phyloP scores from a whole-genome alignment of 805 yeast genomes.

The Cyberlindnera xylosilytica region DNA sequence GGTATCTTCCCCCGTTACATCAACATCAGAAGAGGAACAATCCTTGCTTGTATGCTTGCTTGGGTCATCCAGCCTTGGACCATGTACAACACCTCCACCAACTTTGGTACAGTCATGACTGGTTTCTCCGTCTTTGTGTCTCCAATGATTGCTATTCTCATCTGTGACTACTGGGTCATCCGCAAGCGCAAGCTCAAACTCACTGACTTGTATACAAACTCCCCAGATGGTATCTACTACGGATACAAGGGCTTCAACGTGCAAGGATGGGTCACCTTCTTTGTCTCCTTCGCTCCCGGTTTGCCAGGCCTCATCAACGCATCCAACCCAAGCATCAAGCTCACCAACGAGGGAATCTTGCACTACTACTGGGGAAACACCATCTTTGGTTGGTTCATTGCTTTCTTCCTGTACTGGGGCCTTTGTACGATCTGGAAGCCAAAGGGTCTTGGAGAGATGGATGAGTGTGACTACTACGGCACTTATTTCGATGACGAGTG shows the following conservation, averaged over 20 bases:
- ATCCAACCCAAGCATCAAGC: conserved; percentile 21
- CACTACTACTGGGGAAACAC: conserved; percentile 43
- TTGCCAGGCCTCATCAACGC: conserved; percentile 45
- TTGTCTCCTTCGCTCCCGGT: conserved; percentile 43
- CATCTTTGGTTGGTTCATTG: conserved; percentile 39
- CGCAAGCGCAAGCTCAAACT: conserved; percentile 33
- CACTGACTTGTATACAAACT: conserved; percentile 32
- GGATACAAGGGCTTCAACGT: conserved; percentile 41
- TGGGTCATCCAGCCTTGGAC: conserved; percentile 37
- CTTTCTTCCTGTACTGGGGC: conserved; percentile 37
- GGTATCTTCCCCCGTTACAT: conserved; percentile 22
- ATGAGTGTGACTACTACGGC: conserved; percentile 14
- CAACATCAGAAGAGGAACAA: conserved; percentile 35
- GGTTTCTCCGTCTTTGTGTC: conserved; percentile 35
- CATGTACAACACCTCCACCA: conserved; percentile 32
- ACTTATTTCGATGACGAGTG: conserved; percentile 12
- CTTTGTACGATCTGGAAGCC: conserved; percentile 9
- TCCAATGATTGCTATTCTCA: conserved; percentile 34
- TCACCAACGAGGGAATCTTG: conserved; percentile 33
- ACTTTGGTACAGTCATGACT: conserved; percentile 32
- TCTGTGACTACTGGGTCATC: conserved; percentile 38
- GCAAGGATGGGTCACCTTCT: conserved; percentile 38
- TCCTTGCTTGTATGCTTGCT: conserved; percentile 27
- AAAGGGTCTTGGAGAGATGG: conserved; percentile 14
- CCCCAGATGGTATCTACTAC: conserved; percentile 31